Evolutionary conservation across 139 green algal genomes (phyloP).

Genomic region (Chlorella sp.): DNA sequence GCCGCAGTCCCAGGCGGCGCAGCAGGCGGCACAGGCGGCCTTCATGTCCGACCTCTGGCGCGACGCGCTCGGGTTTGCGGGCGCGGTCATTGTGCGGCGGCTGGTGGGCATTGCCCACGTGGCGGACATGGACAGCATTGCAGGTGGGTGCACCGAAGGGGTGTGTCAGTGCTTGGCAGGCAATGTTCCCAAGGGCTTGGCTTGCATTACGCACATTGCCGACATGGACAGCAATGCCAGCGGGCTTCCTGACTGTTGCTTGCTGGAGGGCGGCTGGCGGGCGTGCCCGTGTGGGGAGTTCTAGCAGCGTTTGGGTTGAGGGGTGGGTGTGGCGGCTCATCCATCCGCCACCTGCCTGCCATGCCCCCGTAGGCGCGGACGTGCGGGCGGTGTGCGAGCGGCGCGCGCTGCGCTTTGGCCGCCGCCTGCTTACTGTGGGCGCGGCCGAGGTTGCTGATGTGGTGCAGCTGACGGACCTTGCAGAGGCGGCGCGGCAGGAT

Average conservation of each 20-base stretch:
- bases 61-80: slow-evolving; percentile 70
- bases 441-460: neutral
- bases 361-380: slow-evolving; percentile 34
- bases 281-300: no score
- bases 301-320: no score
- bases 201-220: no score
- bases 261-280: neutral
- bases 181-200: no score
- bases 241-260: no score
- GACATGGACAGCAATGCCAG: no score
- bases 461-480: neutral
- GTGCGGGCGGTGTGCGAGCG: slow-evolving; percentile 79
- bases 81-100: slow-evolving; percentile 81
- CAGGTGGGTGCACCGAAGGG: neutral
- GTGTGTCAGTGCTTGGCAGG: neutral
- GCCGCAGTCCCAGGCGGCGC: slow-evolving; percentile 25
- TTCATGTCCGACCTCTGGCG: slow-evolving; percentile 83
- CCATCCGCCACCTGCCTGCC: neutral
- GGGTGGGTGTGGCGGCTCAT: neutral
- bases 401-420: slow-evolving; percentile 77
- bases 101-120: slow-evolving; percentile 95
- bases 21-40: slow-evolving; percentile 60
- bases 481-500: slow-evolving; percentile 19
- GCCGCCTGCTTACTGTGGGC: slow-evolving; percentile 61
- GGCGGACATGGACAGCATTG: slow-evolving; percentile 92